Percentiles rank a stretch among this genome's conserved stretches.
Conservation (phyloP, 2,329 filamentous ascomycete genomes). For the Tolypocladium guangdongense region DNA sequence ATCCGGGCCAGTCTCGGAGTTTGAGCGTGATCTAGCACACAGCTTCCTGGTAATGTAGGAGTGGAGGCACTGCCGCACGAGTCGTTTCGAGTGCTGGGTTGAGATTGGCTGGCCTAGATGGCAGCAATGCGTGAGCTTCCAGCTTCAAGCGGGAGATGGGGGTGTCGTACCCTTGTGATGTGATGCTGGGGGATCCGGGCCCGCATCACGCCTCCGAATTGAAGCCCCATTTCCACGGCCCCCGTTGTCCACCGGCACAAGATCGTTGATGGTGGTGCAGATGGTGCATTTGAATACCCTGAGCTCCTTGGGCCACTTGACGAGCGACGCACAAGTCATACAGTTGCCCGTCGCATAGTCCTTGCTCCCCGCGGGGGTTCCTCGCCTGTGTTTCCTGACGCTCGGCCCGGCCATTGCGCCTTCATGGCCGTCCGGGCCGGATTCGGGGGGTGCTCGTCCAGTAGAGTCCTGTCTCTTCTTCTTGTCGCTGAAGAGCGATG, state of each 20-base stretch:
- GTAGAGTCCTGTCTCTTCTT: conserved; percentile 41
- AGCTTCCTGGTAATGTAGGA: conserved; percentile 18
- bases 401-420: conserved; percentile 8
- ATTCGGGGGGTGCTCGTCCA: conserved; percentile 20
- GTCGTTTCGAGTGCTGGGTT: conserved; percentile 19
- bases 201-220: conserved; percentile 12
- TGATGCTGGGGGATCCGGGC: conserved; percentile 2
- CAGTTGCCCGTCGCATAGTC: conserved; percentile 63
- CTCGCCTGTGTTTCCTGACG: conserved; percentile 17
- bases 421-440: conserved; percentile 13
- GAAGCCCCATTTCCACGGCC: conserved; percentile 11
- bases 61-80: conserved; percentile 22
- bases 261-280: conserved; percentile 76
- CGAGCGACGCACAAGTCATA: conserved; percentile 74
- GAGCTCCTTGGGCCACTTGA: conserved; percentile 67
- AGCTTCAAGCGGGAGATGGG: background rate
- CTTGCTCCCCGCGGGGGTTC: conserved; percentile 28
- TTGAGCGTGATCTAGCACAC: background rate
- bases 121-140: background rate
- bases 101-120: conserved; percentile 19
- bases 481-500: conserved; percentile 53
- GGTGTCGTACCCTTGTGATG: conserved; percentile 4
- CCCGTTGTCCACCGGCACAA: conserved; percentile 26
- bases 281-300: conserved; percentile 72
- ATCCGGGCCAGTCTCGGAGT: conserved; percentile 5